Evolutionary conservation across 805 yeast species (phyloP).

Genomic region (Zygotorulaspora danielsina): DNA sequence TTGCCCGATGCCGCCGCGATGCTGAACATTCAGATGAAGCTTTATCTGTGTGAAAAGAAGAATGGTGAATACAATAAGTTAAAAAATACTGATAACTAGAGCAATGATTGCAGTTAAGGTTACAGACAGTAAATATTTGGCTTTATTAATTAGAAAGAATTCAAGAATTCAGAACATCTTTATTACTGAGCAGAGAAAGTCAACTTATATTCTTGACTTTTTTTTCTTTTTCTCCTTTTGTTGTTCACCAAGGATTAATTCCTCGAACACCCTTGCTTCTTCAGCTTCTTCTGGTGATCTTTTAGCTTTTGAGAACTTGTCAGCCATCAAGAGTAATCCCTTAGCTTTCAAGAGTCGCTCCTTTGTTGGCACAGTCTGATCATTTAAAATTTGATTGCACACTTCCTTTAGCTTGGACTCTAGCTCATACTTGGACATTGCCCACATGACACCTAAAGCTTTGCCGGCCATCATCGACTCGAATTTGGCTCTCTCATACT

Average conservation of each 20-base stretch:
- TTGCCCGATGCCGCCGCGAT: too few relatives aligned
- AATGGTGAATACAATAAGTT: too few relatives aligned
- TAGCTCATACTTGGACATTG: conserved; percentile 83
- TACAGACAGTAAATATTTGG: too few relatives aligned
- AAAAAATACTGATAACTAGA: too few relatives aligned
- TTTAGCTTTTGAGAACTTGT: conserved; percentile 57
- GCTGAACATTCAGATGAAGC: too few relatives aligned
- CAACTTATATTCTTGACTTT: conserved; percentile 12
- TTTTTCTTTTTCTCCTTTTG: conserved; percentile 54
- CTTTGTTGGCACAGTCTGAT: conserved; percentile 54
- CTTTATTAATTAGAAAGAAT: not conserved
- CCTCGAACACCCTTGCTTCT: conserved; percentile 88
- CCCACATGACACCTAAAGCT: conserved; percentile 92
- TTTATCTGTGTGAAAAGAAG: too few relatives aligned
- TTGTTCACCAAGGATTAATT: conserved; percentile 82
- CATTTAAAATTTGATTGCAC: conserved; percentile 71
- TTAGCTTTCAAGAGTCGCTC: conserved; percentile 73
- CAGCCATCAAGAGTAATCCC: conserved; percentile 70
- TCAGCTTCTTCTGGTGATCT: conserved; percentile 87
- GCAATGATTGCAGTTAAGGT: too few relatives aligned
- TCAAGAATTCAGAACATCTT: not conserved
- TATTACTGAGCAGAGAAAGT: not conserved
- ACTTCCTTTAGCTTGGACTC: conserved; percentile 75
- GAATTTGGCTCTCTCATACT: conserved; percentile 66
- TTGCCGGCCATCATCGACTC: conserved; percentile 84